Base-by-base conservation (phyloP, 1,284 basidiomycete genomes). In the Clitocybe nebularis region DNA sequence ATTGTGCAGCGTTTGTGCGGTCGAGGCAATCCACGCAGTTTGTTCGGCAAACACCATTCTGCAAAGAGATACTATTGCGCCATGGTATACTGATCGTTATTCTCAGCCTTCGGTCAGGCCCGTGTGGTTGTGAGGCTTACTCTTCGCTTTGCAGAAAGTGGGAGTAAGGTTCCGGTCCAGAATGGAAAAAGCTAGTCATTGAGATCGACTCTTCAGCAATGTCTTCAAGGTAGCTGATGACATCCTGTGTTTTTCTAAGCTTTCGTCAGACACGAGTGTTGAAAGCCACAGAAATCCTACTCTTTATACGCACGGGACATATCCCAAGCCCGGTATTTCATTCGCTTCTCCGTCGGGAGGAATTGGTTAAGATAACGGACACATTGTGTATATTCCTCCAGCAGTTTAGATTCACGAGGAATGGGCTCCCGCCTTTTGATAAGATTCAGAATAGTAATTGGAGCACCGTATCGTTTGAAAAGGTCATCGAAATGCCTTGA, bases 21-120 rank as follows among this genome's bases (percentile, higher is more conserved):
- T 99, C 96, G 5, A 99, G 73, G 57, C 96, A 99, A 59, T 99
- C 96, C 1, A 99, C 92, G 52, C 90, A 96, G 56, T 96, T 96
- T 0, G 83, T 91, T 5, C 93, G 77, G 53, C 89, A 89, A 25
- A 98, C 78, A 3, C 95, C 95, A 40, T 89, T 90, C 64, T 99
- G 96, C 9, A 99, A 65, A 1, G 83, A 75, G 48, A 96, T 90
- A 0, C 69, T 72, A 36, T 68, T 69, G 5, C 91, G 78, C 74
- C 83, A 87, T 1, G 69, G 59, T 8, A 63, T 54, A 16, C 64
- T 58, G 13, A 32, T 16, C 29, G 19, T 16, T 16, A 3, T 8
- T 32, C 50, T 23, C 9, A 28, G 5, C 5, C 16, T 6, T 40
- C n/a, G 19, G 16, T 41, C 33, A 10, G 35, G 34, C 9, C 17